Evolutionary conservation across 106 monocot species (phyloP).

Genomic region (Dendrobium catenatum): DNA sequence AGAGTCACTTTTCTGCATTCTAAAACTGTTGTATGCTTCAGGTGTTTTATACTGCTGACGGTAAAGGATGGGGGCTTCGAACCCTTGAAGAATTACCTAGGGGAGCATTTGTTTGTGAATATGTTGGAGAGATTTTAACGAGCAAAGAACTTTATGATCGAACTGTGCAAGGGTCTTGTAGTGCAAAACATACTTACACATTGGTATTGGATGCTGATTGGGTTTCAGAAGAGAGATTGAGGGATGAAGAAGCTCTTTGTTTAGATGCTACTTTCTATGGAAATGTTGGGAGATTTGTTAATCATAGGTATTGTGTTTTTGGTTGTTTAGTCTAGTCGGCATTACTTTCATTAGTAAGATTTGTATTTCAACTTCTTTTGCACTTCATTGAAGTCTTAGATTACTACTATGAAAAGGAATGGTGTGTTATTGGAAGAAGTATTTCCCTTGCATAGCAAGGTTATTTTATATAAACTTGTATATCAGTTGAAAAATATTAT

Average conservation of each 20-base stretch:
- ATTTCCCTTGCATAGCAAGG: too few species aligned
- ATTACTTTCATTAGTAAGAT: background rate
- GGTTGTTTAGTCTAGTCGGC: background rate
- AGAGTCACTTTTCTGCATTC: background rate
- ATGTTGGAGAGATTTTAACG: constrained; percentile 85
- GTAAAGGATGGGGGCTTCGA: constrained; percentile 87
- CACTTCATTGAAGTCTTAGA: background rate
- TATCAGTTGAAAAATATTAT: too few species aligned
- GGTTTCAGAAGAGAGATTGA: constrained; percentile 69
- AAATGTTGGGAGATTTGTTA: constrained; percentile 86
- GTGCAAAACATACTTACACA: constrained; percentile 56
- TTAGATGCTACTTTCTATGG: constrained; percentile 93
- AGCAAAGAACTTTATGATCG: constrained; percentile 79
- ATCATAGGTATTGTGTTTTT: constrained; percentile 60
- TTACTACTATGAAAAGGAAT: background rate
- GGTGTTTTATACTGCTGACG: constrained; percentile 63
- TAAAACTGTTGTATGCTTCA: constrained; percentile 17
- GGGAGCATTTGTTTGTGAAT: constrained; percentile 89
- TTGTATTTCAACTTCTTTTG: background rate
- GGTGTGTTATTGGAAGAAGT: too few species aligned
- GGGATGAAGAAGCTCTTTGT: constrained; percentile 95
- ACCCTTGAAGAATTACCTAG: constrained; percentile 61
- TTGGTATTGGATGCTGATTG: constrained; percentile 82
- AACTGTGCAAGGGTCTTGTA: constrained; percentile 35
- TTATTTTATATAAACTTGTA: too few species aligned